Percentiles rank a stretch among this genome's conserved stretches.
Conservation (phyloP, 371 early-diverging fungal genomes). For the Apophysomyces trapeziformis region DNA sequence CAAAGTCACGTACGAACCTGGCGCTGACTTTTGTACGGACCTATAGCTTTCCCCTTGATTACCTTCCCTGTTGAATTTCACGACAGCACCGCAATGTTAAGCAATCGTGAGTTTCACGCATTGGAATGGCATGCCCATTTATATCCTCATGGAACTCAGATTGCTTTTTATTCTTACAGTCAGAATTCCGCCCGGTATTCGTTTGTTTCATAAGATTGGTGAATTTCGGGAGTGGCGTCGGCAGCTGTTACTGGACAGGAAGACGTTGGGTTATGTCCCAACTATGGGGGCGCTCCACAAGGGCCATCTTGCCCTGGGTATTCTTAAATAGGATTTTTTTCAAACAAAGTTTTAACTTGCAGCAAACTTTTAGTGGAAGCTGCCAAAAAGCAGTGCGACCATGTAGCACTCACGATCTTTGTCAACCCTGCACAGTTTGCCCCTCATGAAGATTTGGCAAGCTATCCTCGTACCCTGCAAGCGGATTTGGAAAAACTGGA, state of each 20-base stretch:
- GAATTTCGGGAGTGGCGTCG: conserved; percentile 71
- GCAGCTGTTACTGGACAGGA: conserved; percentile 46
- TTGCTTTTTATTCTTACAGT: conserved; percentile 17
- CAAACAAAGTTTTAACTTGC: neutral
- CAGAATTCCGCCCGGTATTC: conserved; percentile 53
- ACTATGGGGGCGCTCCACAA: conserved; percentile 94
- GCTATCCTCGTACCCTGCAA: conserved; percentile 87
- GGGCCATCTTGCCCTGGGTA: conserved; percentile 84
- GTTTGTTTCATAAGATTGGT: conserved; percentile 64
- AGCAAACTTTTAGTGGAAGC: conserved; percentile 46
- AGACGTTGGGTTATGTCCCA: conserved; percentile 77
- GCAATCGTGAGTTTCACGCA: too few relatives aligned
- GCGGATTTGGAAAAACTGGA: conserved; percentile 72
- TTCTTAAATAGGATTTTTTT: neutral
- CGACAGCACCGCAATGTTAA: too few relatives aligned
- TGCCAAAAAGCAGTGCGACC: conserved; percentile 67
- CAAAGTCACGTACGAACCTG: neutral
- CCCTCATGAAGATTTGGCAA: conserved; percentile 90
- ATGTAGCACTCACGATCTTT: conserved; percentile 87
- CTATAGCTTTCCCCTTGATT: too few relatives aligned
- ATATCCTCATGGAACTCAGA: too few relatives aligned
- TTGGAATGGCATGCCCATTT: too few relatives aligned
- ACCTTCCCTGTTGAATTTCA: too few relatives aligned
- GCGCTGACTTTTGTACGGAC: neutral
- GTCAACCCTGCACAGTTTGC: conserved; percentile 98